Conservation (phyloP, 2,329 filamentous ascomycete species). For the Exophiala dermatitidis region DNA sequence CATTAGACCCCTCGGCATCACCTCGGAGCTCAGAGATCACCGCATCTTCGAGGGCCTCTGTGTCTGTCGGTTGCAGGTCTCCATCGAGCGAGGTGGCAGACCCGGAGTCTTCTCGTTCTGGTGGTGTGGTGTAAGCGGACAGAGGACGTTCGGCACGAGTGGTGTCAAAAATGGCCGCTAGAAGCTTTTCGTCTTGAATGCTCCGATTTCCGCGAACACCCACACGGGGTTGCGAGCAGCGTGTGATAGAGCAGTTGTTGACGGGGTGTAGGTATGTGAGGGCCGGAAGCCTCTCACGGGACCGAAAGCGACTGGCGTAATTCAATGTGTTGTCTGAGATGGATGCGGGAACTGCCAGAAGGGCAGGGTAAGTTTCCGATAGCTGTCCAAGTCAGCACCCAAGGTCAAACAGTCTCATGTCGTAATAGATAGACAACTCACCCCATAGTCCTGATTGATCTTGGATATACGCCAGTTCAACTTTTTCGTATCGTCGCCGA, state of each 20-base stretch:
- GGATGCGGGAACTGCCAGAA: constrained; percentile 74
- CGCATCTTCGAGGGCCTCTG: constrained; percentile 63
- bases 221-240: constrained; percentile 85
- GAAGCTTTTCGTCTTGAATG: constrained; percentile 89
- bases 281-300: constrained; percentile 77
- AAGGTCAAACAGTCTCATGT: constrained; percentile 20
- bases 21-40: constrained; percentile 50
- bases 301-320: constrained; percentile 84
- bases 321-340: constrained; percentile 98
- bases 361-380: constrained; percentile 81
- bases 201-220: constrained; percentile 82
- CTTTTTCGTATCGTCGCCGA: constrained; percentile 70
- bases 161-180: constrained; percentile 85
- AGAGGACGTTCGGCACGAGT: constrained; percentile 45
- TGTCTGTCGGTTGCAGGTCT: constrained; percentile 51
- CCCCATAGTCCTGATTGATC: constrained; percentile 79
- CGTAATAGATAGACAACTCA: constrained; percentile 29
- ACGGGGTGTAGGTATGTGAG: constrained; percentile 92
- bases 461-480: constrained; percentile 82
- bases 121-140: constrained; percentile 34
- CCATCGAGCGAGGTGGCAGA: constrained; percentile 48
- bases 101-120: constrained; percentile 38
- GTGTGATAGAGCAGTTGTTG: constrained; percentile 93
- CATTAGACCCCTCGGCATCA: constrained; percentile 47
- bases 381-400: constrained; percentile 45